Base-by-base conservation (phyloP, 805 yeast species). In the Pichia ethanolica region DNA sequence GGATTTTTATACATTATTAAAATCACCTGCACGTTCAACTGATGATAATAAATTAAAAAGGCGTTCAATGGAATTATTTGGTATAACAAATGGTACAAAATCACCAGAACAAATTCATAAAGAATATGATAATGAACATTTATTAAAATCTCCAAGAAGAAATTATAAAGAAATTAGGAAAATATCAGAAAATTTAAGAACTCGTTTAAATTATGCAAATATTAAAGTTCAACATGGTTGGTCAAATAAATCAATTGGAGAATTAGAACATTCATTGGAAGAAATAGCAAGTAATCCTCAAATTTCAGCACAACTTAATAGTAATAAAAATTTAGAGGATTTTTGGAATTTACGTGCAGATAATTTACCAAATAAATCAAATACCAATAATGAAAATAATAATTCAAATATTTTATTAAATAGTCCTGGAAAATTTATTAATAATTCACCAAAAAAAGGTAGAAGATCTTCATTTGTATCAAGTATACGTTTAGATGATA, bases 211-310 rank as follows among this genome's bases (percentile, higher is more conserved):
- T 40, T 67, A 68, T 47, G 71, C 71, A 5, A 63, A 64, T 49
- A 45, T 65, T 25, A 68, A 68, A 54, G 63, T 68, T 25, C 69
- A 68, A 51, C 62, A 68, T 51, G 71, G 71, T 3, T 65, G 68
- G 68, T 61, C 64, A 8, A 53, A 56, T 26, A 59, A 59, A 39
- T 57, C 65, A 7, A 60, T 66, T 13, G 54, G 52, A 7, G 69
- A 66, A 47, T 52, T 65, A 13, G 66, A 61, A 45, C 53, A 62
- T 41, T 59, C 59, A 25, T 48, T 64, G 11, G 59, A 56, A 30
- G 54, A 51, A 20, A 58, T 59, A 11, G 51, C 55, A 12, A 35
- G 39, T 47, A 56, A 46, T 45, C 58, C 39, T 38, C 53, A 41
- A 41, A 52, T 47, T 14, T 48, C 46, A 42, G 53, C 42, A 41